Evolutionary conservation across 2,329 filamentous ascomycete genomes (phyloP).

Genomic region (Diaporthe velutina): DNA sequence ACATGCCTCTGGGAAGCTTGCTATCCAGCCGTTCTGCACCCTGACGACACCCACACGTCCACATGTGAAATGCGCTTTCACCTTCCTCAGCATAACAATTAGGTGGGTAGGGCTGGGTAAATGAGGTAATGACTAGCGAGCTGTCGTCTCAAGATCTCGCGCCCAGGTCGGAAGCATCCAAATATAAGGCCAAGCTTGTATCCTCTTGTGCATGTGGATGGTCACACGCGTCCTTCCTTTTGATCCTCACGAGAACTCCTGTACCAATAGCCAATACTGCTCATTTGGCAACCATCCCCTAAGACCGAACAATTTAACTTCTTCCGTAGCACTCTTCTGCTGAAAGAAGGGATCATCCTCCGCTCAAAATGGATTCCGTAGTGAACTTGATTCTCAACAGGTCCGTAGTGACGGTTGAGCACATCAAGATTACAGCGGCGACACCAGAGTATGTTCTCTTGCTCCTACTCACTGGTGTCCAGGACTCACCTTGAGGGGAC

Average conservation of each 20-base stretch:
- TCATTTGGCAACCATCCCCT: not conserved
- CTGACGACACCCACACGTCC: not conserved
- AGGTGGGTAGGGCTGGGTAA: not conserved
- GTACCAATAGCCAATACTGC: not conserved
- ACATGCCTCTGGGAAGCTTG: conserved; percentile 10
- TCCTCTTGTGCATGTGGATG: not conserved
- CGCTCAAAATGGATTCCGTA: conserved; percentile 44
- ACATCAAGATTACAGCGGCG: conserved; percentile 48
- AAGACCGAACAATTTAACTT: too few species aligned
- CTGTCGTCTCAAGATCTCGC: not conserved
- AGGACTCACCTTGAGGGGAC: not conserved
- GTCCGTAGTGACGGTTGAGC: conserved; percentile 46
- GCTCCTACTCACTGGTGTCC: not conserved
- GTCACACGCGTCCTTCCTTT: not conserved
- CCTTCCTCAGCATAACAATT: not conserved
- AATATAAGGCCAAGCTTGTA: conserved; percentile 13
- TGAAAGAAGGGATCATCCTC: not conserved
- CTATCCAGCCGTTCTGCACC: not conserved
- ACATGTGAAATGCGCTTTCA: conserved; percentile 21
- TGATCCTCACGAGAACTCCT: not conserved
- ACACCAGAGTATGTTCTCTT: conserved; percentile 47
- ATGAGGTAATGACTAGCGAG: conserved; percentile 17
- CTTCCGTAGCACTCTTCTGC: not conserved
- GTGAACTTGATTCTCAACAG: conserved; percentile 47
- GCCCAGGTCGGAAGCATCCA: not conserved